Percentiles rank a stretch among this genome's conserved stretches.
Conservation (phyloP, 305 asterid species). For the Fraxinus xanthoxyloides region DNA sequence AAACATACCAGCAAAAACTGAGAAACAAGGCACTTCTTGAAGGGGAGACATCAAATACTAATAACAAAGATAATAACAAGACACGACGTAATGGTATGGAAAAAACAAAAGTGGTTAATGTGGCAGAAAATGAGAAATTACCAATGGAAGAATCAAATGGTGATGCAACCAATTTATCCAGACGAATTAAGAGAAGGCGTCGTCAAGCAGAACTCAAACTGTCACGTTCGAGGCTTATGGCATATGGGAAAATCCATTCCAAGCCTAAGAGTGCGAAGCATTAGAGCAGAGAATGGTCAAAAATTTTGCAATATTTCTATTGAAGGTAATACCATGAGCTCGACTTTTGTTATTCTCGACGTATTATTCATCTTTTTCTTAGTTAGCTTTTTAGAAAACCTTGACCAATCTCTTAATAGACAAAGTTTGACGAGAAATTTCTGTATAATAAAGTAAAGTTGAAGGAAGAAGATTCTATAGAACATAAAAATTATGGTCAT, state of each 20-base stretch:
- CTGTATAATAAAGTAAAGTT: background rate
- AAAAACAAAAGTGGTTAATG: slow-evolving; percentile 23
- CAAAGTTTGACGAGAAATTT: background rate
- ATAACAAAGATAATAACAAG: slow-evolving; percentile 29
- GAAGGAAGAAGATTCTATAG: background rate
- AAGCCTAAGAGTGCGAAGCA: slow-evolving; percentile 57
- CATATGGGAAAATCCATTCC: slow-evolving; percentile 56
- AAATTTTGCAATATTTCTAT: slow-evolving; percentile 17
- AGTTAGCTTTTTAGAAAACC: background rate
- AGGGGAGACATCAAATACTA: slow-evolving; percentile 25
- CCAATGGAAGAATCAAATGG: slow-evolving; percentile 30
- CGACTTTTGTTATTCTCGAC: background rate
- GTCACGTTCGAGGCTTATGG: slow-evolving; percentile 45
- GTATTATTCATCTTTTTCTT: background rate
- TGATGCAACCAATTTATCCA: slow-evolving; percentile 33
- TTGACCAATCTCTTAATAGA: background rate
- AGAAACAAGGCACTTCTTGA: slow-evolving; percentile 18
- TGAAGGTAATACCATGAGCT: slow-evolving; percentile 18
- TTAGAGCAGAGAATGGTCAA: slow-evolving; percentile 16
- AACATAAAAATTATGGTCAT: background rate
- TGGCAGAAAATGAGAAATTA: slow-evolving; percentile 26
- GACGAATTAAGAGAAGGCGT: slow-evolving; percentile 46
- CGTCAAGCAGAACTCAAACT: slow-evolving; percentile 54
- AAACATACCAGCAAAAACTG: slow-evolving; percentile 45
- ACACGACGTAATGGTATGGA: slow-evolving; percentile 22